Evolutionary conservation across 176 grass and related monocot species (phyloP).

Genomic region (Triticum monococcum): DNA sequence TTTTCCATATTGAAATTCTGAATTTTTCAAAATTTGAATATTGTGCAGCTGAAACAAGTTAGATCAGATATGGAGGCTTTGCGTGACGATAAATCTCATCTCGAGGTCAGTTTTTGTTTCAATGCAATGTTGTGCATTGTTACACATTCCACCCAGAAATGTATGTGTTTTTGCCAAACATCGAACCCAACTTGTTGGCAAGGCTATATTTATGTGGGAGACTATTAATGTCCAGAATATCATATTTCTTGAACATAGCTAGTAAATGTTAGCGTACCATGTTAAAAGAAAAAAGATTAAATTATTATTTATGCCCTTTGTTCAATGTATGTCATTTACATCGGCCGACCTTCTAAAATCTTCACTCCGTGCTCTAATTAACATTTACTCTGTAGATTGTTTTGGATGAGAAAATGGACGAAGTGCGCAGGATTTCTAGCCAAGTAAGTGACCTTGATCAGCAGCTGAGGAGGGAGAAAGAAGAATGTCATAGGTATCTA

Average conservation of each 20-base stretch:
- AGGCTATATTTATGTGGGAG: background rate
- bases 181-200: background rate
- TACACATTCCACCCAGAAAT: background rate
- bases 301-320: background rate
- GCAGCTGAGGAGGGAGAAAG: slow-evolving; percentile 65
- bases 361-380: slow-evolving; percentile 7
- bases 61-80: slow-evolving; percentile 56
- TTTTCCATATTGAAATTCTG: slow-evolving; percentile 12
- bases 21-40: slow-evolving; percentile 11
- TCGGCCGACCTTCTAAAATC: background rate
- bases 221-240: background rate
- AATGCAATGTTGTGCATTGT: background rate
- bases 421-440: slow-evolving; percentile 66
- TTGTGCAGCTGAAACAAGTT: slow-evolving; percentile 76
- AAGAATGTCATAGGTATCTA: slow-evolving; percentile 77
- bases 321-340: background rate
- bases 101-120: slow-evolving; percentile 60
- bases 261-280: background rate
- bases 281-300: background rate
- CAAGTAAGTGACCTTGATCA: slow-evolving; percentile 74
- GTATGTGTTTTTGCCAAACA: background rate
- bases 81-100: slow-evolving; percentile 64
- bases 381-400: slow-evolving; percentile 45
- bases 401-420: slow-evolving; percentile 72
- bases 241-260: background rate